These are phyloP conservation scores for Inga leiocalycina DNA, from an alignment of 306 rosid species.

Conservation along the genomic window DNA sequence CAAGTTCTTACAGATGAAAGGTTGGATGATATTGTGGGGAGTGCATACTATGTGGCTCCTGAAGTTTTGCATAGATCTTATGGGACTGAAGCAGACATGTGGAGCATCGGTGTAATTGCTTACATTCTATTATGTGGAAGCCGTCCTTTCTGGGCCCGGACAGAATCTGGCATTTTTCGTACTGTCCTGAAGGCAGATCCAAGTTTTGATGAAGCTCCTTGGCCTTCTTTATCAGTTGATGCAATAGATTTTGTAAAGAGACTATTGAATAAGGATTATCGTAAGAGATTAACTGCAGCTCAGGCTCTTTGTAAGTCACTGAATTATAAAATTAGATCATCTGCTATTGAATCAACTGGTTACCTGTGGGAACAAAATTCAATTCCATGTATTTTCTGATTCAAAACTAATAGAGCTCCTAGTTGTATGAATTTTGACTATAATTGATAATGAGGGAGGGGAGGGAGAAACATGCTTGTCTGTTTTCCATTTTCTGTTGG, in stretches of 20 bases:
- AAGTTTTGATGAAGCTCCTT: slow-evolving; percentile 66
- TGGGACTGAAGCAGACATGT: slow-evolving; percentile 69
- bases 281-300: slow-evolving; percentile 60
- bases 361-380: not conserved
- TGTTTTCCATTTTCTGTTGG: slow-evolving; percentile 27
- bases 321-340: not conserved
- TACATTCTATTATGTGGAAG: slow-evolving; percentile 76
- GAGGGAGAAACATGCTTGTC: not conserved
- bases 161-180: slow-evolving; percentile 69
- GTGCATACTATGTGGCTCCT: slow-evolving; percentile 74
- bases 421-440: not conserved
- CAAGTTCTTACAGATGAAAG: slow-evolving; percentile 59
- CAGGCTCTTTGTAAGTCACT: slow-evolving; percentile 59
- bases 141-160: slow-evolving; percentile 69
- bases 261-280: slow-evolving; percentile 58
- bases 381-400: not conserved
- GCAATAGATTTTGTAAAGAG: slow-evolving; percentile 61
- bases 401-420: not conserved
- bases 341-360: not conserved
- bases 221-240: slow-evolving; percentile 62
- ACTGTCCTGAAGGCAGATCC: slow-evolving; percentile 66
- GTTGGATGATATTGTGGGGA: slow-evolving; percentile 69
- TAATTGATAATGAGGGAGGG: slow-evolving; percentile 7
- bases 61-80: slow-evolving; percentile 74
- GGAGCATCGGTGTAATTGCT: slow-evolving; percentile 79